phyloP scores from a whole-genome alignment of 129 eudicot species.

The Daucus carota region DH1_v3.0 NC_030381.2:48045001-48045500 shows the following conservation, averaged over 20 bases:
- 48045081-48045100: slow-evolving; percentile 55
- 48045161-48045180: not conserved
- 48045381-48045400: slow-evolving; percentile 38
- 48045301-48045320: slow-evolving; percentile 61
- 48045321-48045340: slow-evolving; percentile 45
- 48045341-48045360: slow-evolving; percentile 41
- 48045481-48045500: slow-evolving; percentile 25
- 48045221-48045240: not conserved
- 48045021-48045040: slow-evolving; percentile 46
- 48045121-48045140: slow-evolving; percentile 2
- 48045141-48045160: not conserved
- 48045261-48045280: slow-evolving; percentile 40
- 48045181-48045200: not conserved
- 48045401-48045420: not conserved
- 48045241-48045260: not conserved
- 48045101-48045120: slow-evolving; percentile 23
- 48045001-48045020: slow-evolving; percentile 28
- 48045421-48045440: not conserved
- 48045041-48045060: slow-evolving; percentile 60
- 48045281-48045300: slow-evolving; percentile 40
- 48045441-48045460: not conserved
- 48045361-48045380: slow-evolving; percentile 50
- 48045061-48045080: slow-evolving; percentile 51
- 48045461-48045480: not conserved
- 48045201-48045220: too few species aligned